Evolutionary conservation across 495 filamentous ascomycete genomes (phyloP).

Genomic region (Geoglossum glabrum): DNA sequence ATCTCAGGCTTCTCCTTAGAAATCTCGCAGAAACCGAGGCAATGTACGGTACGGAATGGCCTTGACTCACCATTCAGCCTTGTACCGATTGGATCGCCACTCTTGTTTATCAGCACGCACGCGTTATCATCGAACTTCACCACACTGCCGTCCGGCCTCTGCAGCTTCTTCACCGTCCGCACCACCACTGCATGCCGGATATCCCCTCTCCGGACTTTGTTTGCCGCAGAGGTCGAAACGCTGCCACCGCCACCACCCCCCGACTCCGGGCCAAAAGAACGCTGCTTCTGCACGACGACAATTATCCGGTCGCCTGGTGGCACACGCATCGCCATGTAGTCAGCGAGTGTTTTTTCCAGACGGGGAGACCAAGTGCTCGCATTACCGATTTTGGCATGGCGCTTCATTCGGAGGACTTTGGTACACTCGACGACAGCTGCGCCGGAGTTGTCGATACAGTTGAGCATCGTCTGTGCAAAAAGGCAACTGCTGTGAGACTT

Average conservation of each 20-base stretch:
- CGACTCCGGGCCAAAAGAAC: slow-evolving; percentile 50
- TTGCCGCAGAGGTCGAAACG: slow-evolving; percentile 41
- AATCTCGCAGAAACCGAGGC: too few relatives aligned
- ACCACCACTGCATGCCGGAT: slow-evolving; percentile 94
- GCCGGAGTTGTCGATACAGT: slow-evolving; percentile 99
- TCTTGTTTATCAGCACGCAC: slow-evolving; percentile 92
- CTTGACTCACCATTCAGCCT: slow-evolving; percentile 53
- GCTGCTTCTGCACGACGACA: slow-evolving; percentile 91
- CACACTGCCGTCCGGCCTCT: slow-evolving; percentile 68
- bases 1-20: too few relatives aligned
- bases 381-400: slow-evolving; percentile 77
- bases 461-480: slow-evolving; percentile 72
- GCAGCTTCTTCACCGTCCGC: slow-evolving; percentile 67
- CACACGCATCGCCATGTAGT: not conserved
- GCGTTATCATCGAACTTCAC: slow-evolving; percentile 95
- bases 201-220: slow-evolving; percentile 90
- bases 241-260: slow-evolving; percentile 29
- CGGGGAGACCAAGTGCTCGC: not conserved
- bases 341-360: too few relatives aligned
- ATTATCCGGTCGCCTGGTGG: slow-evolving; percentile 80
- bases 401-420: slow-evolving; percentile 77
- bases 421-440: slow-evolving; percentile 95
- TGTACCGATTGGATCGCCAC: slow-evolving; percentile 84
- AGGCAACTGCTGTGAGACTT: slow-evolving; percentile 1
- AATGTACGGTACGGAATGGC: too few relatives aligned